These are phyloP conservation scores for Trichoderma oligosporum DNA, from an alignment of 2,329 filamentous ascomycete genomes.

Conservation along the genomic window DNA sequence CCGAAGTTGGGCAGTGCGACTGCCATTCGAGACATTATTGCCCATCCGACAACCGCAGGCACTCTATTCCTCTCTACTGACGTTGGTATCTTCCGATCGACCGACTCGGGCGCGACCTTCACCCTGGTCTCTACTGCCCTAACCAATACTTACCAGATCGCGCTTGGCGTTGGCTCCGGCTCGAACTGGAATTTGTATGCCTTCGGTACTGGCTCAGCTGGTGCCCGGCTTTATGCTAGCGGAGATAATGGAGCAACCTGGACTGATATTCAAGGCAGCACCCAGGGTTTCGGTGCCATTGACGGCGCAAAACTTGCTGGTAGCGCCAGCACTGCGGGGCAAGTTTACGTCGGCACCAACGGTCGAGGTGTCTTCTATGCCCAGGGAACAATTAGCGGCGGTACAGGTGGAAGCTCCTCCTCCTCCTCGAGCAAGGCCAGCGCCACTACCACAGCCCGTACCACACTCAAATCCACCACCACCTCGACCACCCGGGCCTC, in stretches of 20 bases:
- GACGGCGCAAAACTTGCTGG: neutral
- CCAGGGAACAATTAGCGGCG: conserved; percentile 4
- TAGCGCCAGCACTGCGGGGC: conserved; percentile 1
- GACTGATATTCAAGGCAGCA: conserved; percentile 6
- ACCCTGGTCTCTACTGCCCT: neutral
- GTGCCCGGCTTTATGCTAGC: conserved; percentile 7
- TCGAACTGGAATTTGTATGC: conserved; percentile 13
- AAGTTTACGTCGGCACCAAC: conserved; percentile 11
- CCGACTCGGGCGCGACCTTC: conserved; percentile 3
- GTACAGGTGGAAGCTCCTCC: neutral
- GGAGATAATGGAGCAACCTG: conserved; percentile 6
- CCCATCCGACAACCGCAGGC: conserved; percentile 4
- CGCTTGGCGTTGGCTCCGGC: neutral
- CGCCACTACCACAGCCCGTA: neutral
- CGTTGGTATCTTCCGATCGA: conserved; percentile 5
- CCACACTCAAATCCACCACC: neutral
- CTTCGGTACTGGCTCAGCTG: neutral
- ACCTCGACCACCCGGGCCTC: neutral
- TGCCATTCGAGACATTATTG: neutral
- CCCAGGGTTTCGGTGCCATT: conserved; percentile 10
- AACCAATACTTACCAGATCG: conserved; percentile 7
- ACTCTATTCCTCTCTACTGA: conserved; percentile 4
- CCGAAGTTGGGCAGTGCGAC: conserved; percentile 3
- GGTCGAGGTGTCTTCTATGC: conserved; percentile 9
- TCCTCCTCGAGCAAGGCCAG: neutral